Percentiles rank a stretch among this genome's conserved stretches.
Conservation (phyloP, 1,284 basidiomycete species). For the Meira nashicola region DNA sequence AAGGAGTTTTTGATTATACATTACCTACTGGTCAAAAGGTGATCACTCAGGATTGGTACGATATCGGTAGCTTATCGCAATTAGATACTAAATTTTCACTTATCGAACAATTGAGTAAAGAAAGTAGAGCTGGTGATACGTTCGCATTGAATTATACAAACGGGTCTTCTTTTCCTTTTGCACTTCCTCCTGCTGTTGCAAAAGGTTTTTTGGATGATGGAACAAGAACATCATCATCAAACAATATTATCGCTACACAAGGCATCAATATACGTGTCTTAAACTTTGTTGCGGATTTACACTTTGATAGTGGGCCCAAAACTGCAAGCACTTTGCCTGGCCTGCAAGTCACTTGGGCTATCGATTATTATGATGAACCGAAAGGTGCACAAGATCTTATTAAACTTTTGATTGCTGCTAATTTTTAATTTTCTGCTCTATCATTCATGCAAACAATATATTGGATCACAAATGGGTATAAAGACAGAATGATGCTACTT, state of each 20-base stretch:
- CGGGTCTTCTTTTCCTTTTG: constrained; percentile 14
- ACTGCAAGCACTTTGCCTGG: neutral
- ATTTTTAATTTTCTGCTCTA: constrained; percentile 17
- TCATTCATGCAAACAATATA: neutral
- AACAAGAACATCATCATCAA: too few relatives aligned
- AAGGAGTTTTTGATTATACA: constrained; percentile 21
- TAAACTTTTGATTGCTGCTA: constrained; percentile 26
- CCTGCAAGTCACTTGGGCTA: constrained; percentile 17
- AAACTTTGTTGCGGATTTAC: constrained; percentile 15
- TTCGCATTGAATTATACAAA: constrained; percentile 28
- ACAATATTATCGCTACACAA: neutral
- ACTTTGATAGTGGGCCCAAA: neutral
- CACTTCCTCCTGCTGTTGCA: constrained; percentile 11
- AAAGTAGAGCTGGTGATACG: constrained; percentile 11
- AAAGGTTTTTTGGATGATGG: constrained; percentile 9
- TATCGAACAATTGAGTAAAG: constrained; percentile 15
- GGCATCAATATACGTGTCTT: constrained; percentile 8
- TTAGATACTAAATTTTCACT: constrained; percentile 25
- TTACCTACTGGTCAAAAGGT: constrained; percentile 19
- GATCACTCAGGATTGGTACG: constrained; percentile 35
- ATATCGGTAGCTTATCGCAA: constrained; percentile 21
- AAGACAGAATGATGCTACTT: neutral
- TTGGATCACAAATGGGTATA: neutral
- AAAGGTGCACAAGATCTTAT: constrained; percentile 19
- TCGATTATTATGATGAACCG: constrained; percentile 36